Base-by-base conservation (phyloP, 2,329 filamentous ascomycete species). In the Clonostachys rosea region DNA sequence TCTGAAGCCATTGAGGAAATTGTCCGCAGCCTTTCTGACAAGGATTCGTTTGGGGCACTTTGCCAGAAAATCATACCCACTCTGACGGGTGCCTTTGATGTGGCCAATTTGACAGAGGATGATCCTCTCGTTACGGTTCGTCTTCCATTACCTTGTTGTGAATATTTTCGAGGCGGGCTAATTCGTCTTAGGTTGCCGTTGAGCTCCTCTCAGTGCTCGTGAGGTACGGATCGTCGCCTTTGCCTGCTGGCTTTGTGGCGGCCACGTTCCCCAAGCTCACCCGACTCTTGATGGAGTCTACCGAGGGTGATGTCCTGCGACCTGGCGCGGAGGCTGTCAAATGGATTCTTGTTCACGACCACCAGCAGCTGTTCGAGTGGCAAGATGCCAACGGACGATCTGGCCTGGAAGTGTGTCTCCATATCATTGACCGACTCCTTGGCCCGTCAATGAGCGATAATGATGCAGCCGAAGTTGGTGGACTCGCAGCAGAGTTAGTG, bases 391-490 rank as follows among this genome's bases (percentile, higher is more conserved):
- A 78, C 41, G 87, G 88, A 39, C 89, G 90, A 57, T 87, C 83
- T 36, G 92, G 92, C 14, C 78, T 96, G 11, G 91, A 97, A 65
- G 85, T 95, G 33, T 89, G 90, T 49, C 79, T 99, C 43, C 82
- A 90, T 53, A 94, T 99, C 56, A 90, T 99, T 52, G 94, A 96
- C 63, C 88, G 92, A 43, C 79, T 99, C 5, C 79, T 99, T 33
- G 86, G 88, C 4, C 86, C 89, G 2, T 70, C 78, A 2, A 86
- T 97, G n/a, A 88, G 95, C 58, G 94, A 99, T 59, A 90, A 92
- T 58, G 89, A 91, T 16, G 94, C 92, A 6, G 89, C 91, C n/a
- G 92, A 99, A 69, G 91, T 99, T 40, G 94, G 94, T 55, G 90
- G 91, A 14, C 80, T 99, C 53, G 94, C 94, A 5, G 92, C 92